Conservation (phyloP, 2,329 filamentous ascomycete genomes). For the Coniochaeta hoffmannii region DNA sequence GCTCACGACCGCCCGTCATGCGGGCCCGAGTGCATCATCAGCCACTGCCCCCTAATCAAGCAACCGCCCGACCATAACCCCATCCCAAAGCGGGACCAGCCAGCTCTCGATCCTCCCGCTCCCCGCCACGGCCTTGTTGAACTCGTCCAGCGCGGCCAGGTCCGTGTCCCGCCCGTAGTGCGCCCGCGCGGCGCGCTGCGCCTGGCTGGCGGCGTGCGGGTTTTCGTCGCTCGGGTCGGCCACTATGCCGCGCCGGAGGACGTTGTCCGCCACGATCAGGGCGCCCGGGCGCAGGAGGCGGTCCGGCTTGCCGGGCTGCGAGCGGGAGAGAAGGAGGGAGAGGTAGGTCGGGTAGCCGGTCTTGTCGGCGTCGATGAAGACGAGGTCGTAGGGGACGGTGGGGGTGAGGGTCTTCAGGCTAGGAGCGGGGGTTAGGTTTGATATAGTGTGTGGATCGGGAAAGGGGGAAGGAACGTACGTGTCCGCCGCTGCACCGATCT, state of each 20-base stretch:
- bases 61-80: conserved; percentile 22
- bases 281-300: conserved; percentile 41
- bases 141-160: conserved; percentile 19
- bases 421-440: neutral
- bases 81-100: conserved; percentile 30
- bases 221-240: conserved; percentile 28
- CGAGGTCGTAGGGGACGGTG: conserved; percentile 40
- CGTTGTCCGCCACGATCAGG: conserved; percentile 47
- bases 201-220: conserved; percentile 13
- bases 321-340: conserved; percentile 33
- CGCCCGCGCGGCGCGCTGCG: conserved; percentile 3
- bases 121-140: conserved; percentile 24
- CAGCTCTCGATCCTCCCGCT: conserved; percentile 25
- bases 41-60: conserved; percentile 10
- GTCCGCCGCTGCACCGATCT: conserved; percentile 37
- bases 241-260: conserved; percentile 40
- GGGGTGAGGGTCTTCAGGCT: conserved; percentile 26
- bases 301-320: conserved; percentile 24
- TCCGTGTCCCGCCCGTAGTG: conserved; percentile 7
- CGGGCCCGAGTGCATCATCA: neutral
- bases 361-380: conserved; percentile 50
- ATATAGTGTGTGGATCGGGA: neutral
- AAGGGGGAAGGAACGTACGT: conserved; percentile 23
- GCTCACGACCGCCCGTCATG: neutral
- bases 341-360: conserved; percentile 42